Evolutionary conservation across 768 basidiomycete genomes (phyloP), one percentile per base, ranked within the genome.

Genomic region (Cubamyces lactineus): DNA sequence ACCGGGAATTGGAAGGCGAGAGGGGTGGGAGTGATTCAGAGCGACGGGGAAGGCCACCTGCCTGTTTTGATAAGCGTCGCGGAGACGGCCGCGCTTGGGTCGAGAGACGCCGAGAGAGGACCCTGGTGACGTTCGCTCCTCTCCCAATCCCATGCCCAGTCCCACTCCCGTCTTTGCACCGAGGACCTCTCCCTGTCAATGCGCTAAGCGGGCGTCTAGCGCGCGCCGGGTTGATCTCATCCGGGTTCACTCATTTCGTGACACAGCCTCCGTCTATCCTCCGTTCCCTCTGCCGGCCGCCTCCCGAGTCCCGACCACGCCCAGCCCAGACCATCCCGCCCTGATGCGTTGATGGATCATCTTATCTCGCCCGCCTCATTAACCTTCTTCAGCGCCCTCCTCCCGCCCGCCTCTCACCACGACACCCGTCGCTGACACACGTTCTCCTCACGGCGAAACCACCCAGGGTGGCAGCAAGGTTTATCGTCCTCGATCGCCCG

Each of bases 41-140:
- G 34, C 5, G 57, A 59, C 57, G 49, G 57, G 42, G 49, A 16
- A 50, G 41, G 12, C 56, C 38, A 49, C 28, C 56, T 57, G 56
- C 56, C 56, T 24, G 19, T 43, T 34, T 59, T 59, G 49, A 59
- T 59, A 51, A n/a, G 41, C 57, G 57, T 59, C 57, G 57, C 57
- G 57, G 57, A 59, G 57, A 51, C 57, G 49, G 57, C 57, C 57
- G 57, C n/a, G 39, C 16, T 24, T n/a, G 28, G 28, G 1, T n/a
- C 30, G 52, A 30, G 26, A 40, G 46, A 26, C 56, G 47, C 47
- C 21, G 47, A 9, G 6, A 23, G 34, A 16, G 39, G 24, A 59
- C 57, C 57, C 49, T 59, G 57, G 57, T 59, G 57, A 59, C 57
- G 57, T 59, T 51, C n/a, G 13, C 23, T n/a, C n/a, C n/a, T n/a